Evolutionary conservation across 257 asterid species (phyloP).

Genomic region (Cordia subcordata): DNA sequence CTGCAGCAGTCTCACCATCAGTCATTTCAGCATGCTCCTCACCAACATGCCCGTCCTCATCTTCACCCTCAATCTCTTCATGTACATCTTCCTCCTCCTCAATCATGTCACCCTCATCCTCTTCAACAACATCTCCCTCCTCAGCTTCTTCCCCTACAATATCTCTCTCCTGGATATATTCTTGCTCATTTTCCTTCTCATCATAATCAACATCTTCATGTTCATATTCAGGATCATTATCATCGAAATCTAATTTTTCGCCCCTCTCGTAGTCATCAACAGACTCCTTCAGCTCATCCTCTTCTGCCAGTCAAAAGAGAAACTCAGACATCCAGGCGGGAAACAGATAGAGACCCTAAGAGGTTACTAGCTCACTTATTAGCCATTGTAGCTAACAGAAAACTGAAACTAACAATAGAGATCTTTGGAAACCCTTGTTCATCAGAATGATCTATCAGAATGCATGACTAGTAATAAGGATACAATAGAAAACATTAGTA

Average conservation of each 20-base stretch:
- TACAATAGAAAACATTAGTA: no score
- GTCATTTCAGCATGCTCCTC: conserved; percentile 54
- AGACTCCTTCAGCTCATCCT: conserved; percentile 49
- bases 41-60: conserved; percentile 45
- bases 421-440: neutral
- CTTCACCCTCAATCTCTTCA: conserved; percentile 71
- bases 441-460: neutral
- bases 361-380: neutral
- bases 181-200: conserved; percentile 81
- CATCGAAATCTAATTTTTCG: conserved; percentile 90
- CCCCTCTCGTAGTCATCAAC: conserved; percentile 76
- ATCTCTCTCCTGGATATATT: conserved; percentile 47
- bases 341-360: conserved; percentile 25
- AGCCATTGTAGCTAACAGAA: conserved; percentile 1
- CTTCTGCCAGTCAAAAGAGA: conserved; percentile 51
- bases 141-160: conserved; percentile 61
- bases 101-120: conserved; percentile 56
- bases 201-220: conserved; percentile 90
- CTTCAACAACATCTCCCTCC: conserved; percentile 51
- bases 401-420: neutral
- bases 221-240: conserved; percentile 91
- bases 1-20: conserved; percentile 44
- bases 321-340: conserved; percentile 26
- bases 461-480: neutral
- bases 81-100: conserved; percentile 65